Base-by-base conservation (phyloP, 108 stramenopile genomes). In the Cyclotella cryptica region DNA sequence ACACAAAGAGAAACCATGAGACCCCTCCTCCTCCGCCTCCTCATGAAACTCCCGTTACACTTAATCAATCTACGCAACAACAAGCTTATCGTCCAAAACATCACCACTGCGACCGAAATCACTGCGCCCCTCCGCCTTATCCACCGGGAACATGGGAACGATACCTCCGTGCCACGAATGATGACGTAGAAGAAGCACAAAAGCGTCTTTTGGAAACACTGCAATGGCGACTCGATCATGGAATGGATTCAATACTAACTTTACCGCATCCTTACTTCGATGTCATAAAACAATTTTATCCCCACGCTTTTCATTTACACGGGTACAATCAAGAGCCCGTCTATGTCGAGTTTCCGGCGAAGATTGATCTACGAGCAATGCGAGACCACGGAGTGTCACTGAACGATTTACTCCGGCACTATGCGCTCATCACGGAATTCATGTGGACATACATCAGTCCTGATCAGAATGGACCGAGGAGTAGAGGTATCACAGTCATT, bases 351-450 rank as follows among this genome's bases (percentile, higher is more conserved):
- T 65, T 73, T 49, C 93, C 93, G 39, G 82, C 89, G 54, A 85
- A 88, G 39, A 88, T 90, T 2, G 80, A 94, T 64, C 49, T 94
- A 24, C 66, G 79, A 62, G 90, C 88, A 12, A 39, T 94, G 43
- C 43, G 68, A 41, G 42, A 55, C 14, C 86, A 85, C 13, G 89
- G 89, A 2, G 63, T 94, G 11, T 55, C 42, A 14, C 30, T 92
- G 21, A 74, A 87, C 4, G 49, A 77, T 18, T 52, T 94, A 44
- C 64, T 94, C 10, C 85, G 81, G 14, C 90, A 94, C 64, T 94
- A 91, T 68, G 84, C 86, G 75, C 87, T 90, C 81, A 76, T 89
- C 10, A 87, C 85, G 3, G 93, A 94, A 74, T 90, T 86, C 69
- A 83, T 84, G 64, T 94, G 93, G 93, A 89, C 88, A 44, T 77